Evolutionary conservation across 2,329 filamentous ascomycete species (phyloP).

Genomic region (Fusarium protoensiforme): DNA sequence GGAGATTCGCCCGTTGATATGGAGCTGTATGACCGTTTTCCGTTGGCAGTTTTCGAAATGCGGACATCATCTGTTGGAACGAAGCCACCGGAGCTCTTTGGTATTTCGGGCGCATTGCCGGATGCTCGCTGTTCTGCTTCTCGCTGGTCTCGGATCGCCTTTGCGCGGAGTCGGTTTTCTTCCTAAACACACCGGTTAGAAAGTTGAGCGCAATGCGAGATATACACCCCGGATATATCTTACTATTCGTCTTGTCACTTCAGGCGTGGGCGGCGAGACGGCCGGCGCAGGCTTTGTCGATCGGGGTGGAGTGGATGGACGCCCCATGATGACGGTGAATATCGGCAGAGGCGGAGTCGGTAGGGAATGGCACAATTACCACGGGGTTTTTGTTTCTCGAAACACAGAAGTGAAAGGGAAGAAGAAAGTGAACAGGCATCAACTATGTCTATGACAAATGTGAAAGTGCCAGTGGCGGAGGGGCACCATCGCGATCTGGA

Average conservation of each 20-base stretch:
- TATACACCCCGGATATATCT: constrained; percentile 30
- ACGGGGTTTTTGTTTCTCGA: not conserved
- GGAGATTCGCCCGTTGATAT: constrained; percentile 62
- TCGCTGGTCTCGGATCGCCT: constrained; percentile 81
- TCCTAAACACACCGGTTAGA: constrained; percentile 65
- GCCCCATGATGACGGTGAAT: constrained; percentile 54
- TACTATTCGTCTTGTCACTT: constrained; percentile 66
- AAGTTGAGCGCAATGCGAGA: fast-evolving
- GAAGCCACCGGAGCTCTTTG: constrained; percentile 74
- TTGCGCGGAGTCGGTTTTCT: constrained; percentile 87
- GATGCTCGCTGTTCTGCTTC: constrained; percentile 70
- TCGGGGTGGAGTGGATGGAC: constrained; percentile 58
- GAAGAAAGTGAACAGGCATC: not conserved
- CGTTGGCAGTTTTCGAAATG: constrained; percentile 54
- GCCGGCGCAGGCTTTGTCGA: constrained; percentile 45
- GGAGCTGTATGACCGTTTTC: constrained; percentile 77
- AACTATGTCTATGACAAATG: not conserved
- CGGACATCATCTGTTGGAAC: constrained; percentile 74
- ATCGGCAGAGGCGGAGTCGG: not conserved
- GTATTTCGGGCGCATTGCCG: constrained; percentile 53
- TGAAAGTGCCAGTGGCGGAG: constrained; percentile 37
- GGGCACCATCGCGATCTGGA: constrained; percentile 40
- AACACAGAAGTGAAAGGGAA: not conserved
- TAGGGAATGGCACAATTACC: not conserved
- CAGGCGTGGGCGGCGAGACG: constrained; percentile 63